phyloP scores from a whole-genome alignment of 148 eudicot species.

The Vaccinium corymbosum region DNA sequence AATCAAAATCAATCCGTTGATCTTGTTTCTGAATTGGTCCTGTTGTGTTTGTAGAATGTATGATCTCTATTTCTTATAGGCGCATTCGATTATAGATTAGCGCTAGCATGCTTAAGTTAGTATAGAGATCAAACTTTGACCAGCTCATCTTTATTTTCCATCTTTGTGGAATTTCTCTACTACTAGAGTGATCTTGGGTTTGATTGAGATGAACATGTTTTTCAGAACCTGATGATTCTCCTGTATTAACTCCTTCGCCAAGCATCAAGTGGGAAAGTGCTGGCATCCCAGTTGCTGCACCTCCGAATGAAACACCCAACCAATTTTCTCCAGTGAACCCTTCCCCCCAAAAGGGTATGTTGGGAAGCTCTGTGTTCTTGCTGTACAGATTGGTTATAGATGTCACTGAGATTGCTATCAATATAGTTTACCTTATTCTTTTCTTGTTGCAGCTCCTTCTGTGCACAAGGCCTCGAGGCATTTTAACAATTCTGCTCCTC shows the following conservation, averaged over 20 bases:
- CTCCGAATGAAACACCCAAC: constrained; percentile 20
- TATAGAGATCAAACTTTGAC: constrained; percentile 3
- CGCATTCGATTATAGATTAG: not conserved
- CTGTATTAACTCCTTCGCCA: constrained; percentile 33
- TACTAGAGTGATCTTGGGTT: not conserved
- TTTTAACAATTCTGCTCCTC: constrained; percentile 23
- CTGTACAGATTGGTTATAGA: not conserved
- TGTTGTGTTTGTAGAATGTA: constrained; percentile 10
- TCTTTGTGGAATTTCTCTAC: not conserved
- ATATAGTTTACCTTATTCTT: constrained; percentile 11
- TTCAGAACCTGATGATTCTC: constrained; percentile 28
- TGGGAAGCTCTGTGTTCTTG: not conserved
- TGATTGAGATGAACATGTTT: constrained; percentile 7
- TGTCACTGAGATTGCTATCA: not conserved
- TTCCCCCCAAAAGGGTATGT: constrained; percentile 27
- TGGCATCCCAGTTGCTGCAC: constrained; percentile 35
- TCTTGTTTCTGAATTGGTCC: not conserved
- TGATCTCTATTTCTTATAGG: not conserved
- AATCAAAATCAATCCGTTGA: not conserved
- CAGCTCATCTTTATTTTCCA: not conserved
- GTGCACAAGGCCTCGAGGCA: constrained; percentile 15
- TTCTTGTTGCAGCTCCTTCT: constrained; percentile 32
- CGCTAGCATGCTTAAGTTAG: not conserved
- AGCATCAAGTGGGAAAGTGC: constrained; percentile 19
- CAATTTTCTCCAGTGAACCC: constrained; percentile 23